Base-by-base conservation (phyloP, 129 eudicot genomes). In the Mikania micrantha region DNA sequence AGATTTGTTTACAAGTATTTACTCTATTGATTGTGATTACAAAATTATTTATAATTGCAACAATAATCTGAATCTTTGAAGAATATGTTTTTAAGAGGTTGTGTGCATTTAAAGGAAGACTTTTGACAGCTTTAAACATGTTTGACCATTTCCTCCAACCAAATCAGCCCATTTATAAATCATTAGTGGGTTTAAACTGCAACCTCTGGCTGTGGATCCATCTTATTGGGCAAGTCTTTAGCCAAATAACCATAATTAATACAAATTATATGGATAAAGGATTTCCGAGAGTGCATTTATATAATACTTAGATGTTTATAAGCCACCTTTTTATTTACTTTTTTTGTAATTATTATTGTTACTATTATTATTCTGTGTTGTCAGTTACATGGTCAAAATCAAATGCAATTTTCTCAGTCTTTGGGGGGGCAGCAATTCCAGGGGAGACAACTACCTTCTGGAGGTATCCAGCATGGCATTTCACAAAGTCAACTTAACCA, bases 391-490 rank as follows among this genome's bases (percentile, higher is more conserved):
- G 80, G 87, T 66, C 96, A 88, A 66, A 91, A 82, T 72, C 95
- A 84, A 66, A 85, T 89, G 95, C 95, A 85, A 59, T 94, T 82
- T 76, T 87, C 97, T 70, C 96, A 82, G 85, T 74, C 96, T 60
- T 65, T 94, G 81, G 95, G 85, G 71, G 76, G 80, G 39, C 95
- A 89, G 79, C 95, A 94, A 80, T 84, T 82, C 60, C 99, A 86
- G 81, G 78, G 84, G 35, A 83, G 99, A 69, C 97, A 94, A 65
- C 79, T 89, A 35, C 62, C 95, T 16, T 66, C 93, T 81, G 95
- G 88, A 60, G 83, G 84, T 54, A 86, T 93, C 67, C 95, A 88
- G 72, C 88, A 85, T 56, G 89, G 86, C 48, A 78, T 94, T 65
- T 86, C 88, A 48, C 95, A 86, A 81, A 79, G 79, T 76, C 97